Base-by-base conservation (phyloP, 2,329 filamentous ascomycete genomes). In the Thyridium curvatum region DNA sequence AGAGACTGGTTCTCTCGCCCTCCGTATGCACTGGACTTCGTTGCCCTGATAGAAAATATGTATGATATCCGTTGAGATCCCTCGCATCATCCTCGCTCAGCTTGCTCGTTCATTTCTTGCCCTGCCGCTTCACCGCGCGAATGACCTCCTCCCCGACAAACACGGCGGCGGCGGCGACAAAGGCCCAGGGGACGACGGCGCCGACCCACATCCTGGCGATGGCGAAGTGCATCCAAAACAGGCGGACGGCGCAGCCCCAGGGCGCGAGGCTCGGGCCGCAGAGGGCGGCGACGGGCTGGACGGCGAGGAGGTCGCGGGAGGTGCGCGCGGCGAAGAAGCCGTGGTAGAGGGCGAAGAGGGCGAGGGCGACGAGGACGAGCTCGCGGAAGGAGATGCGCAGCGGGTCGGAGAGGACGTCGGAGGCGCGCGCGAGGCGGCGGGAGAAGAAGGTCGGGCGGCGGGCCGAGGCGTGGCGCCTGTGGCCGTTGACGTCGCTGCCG, bases 361-460 rank as follows among this genome's bases (percentile, higher is more conserved):
- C 28, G n/a, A 46, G 36, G 8, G 30, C 4, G n/a, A 43, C 3
- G n/a, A 43, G 2, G 33, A 30, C 40, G 7, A 42, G 4, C 37
- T 51, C 49, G 38, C 46, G 47, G 12, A 42, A 39, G n/a, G 34
- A 35, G 18, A 47, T 42, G 26, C 29, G 14, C 4, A 10, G n/a
- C 13, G 49, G 49, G 15, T 41, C 13, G 31, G 45, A 44, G 12
- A 46, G 9, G n/a, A 50, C 9, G 15, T 31, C 32, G 2, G 49
- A 49, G 17, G 33, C 39, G 34, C 46, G 49, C 18, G 44, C 31
- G 3, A 51, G 40, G 17, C 32, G 41, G 8, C 4, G 18, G 29
- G 32, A 46, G 43, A 39, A 46, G 37, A 43, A 46, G 30, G 40
- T 36, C 14, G 28, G 34, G n/a, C 49, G 47, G 12, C 44, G 41